These are phyloP conservation scores for Stipa capillata DNA, from an alignment of 176 grass and related monocot genomes.

Conservation along the genomic window DNA sequence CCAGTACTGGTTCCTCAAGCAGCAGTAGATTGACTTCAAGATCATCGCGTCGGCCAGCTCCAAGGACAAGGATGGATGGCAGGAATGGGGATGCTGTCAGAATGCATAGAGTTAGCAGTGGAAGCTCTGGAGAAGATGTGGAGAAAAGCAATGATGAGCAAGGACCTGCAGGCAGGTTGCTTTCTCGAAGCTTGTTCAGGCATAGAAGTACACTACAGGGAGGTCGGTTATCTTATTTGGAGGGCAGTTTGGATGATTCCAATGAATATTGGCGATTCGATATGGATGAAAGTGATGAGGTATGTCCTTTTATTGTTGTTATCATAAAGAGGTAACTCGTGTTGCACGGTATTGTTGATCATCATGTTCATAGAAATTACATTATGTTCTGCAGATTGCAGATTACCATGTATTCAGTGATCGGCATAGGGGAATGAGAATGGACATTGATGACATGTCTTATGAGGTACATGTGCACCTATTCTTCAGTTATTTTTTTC, in stretches of 20 bases:
- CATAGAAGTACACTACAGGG: conserved; percentile 7
- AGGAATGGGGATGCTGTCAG: neutral
- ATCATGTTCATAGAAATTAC: neutral
- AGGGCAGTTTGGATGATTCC: conserved; percentile 25
- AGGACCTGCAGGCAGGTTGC: conserved; percentile 1
- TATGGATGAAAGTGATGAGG: conserved; percentile 45
- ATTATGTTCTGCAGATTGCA: conserved; percentile 31
- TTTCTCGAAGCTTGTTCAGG: conserved; percentile 9
- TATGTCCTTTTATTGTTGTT: conserved; percentile 18
- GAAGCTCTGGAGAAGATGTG: neutral
- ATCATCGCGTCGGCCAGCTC: neutral
- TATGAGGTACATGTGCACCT: conserved; percentile 46
- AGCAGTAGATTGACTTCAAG: neutral
- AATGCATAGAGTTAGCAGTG: conserved; percentile 2
- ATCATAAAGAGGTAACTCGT: neutral
- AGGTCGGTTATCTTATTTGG: neutral
- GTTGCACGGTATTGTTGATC: neutral
- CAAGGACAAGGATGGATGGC: conserved; percentile 20
- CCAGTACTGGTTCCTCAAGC: neutral
- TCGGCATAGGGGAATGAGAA: conserved; percentile 64
- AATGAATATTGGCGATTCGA: conserved; percentile 27
- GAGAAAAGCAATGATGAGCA: neutral
- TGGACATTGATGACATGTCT: conserved; percentile 83
- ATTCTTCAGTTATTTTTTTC: too few relatives aligned
- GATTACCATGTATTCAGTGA: conserved; percentile 33